A percentile compares a stretch with the other conserved stretches of the same genome.
phyloP scores from a whole-genome alignment of 2,329 filamentous ascomycete species.

The Penicillium expansum region DNA sequence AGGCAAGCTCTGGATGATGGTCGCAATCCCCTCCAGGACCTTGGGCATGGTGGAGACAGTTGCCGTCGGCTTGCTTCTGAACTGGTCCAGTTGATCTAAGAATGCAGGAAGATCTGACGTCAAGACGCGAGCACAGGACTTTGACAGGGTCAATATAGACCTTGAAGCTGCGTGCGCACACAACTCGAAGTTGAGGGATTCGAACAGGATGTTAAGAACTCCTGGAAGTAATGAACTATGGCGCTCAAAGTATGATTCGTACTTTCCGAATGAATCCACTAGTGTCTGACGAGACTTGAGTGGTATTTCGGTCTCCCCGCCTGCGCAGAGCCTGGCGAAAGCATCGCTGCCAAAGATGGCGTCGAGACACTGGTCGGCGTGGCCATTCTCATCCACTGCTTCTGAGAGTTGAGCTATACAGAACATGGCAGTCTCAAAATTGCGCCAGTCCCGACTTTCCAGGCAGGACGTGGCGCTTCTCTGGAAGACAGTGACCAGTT shows the following conservation, averaged over 20 bases:
- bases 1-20: conserved; percentile 43
- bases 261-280: conserved; percentile 45
- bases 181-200: conserved; percentile 41
- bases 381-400: conserved; percentile 44
- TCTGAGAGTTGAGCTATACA: conserved; percentile 46
- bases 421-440: conserved; percentile 46
- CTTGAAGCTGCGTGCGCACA: conserved; percentile 44
- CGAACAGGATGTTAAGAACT: conserved; percentile 46
- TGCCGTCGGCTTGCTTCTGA: conserved; percentile 38
- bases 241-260: conserved; percentile 45
- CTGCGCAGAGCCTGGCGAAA: conserved; percentile 36
- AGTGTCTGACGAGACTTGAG: conserved; percentile 42
- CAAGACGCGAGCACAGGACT: conserved; percentile 43
- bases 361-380: conserved; percentile 42
- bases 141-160: conserved; percentile 45
- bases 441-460: conserved; percentile 39
- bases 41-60: conserved; percentile 40
- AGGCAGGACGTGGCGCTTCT: conserved; percentile 36
- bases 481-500: conserved; percentile 43
- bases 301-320: conserved; percentile 32
- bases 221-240: conserved; percentile 41
- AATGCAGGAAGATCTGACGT: conserved; percentile 44
- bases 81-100: conserved; percentile 41
- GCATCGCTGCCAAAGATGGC: conserved; percentile 40
- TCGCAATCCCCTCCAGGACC: conserved; percentile 46